Conservation (phyloP, 2,329 filamentous ascomycete genomes). For the Beauveria brongniartii region DNA sequence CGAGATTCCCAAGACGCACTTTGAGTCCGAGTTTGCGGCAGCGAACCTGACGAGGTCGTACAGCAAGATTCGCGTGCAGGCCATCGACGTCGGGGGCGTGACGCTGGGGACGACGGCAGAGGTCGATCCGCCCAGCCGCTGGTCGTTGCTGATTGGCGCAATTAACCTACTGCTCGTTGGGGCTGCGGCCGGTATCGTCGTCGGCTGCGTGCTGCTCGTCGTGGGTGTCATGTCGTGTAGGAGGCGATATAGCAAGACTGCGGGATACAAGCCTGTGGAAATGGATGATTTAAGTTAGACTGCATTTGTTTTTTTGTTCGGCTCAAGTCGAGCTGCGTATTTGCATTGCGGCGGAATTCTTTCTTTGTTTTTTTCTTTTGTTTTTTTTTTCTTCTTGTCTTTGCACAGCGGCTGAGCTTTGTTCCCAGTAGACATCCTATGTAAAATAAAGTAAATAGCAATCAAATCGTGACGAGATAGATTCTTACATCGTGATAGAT, state of each 20-base stretch:
- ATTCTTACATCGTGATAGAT: too few relatives aligned
- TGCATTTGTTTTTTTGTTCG: neutral
- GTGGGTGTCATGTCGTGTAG: neutral
- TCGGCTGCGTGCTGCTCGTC: neutral
- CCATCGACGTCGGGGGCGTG: neutral
- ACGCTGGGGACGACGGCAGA: conserved; percentile 5
- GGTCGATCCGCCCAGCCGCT: neutral
- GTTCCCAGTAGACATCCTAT: too few relatives aligned
- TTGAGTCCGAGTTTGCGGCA: neutral
- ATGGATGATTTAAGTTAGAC: neutral
- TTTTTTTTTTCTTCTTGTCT: neutral
- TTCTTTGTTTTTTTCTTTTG: too few relatives aligned
- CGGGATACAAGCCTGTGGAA: neutral
- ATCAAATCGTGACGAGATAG: too few relatives aligned
- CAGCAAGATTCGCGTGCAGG: neutral
- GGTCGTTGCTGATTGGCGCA: neutral
- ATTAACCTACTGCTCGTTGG: neutral
- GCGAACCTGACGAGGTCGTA: neutral
- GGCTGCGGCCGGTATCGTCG: neutral
- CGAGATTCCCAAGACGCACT: neutral
- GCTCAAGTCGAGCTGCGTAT: neutral
- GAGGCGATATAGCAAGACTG: neutral
- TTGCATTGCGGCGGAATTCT: neutral
- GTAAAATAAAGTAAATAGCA: too few relatives aligned
- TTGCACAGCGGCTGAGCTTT: neutral